Conservation (phyloP, 176 grass and related monocot species). For the Oryza meridionalis region DNA sequence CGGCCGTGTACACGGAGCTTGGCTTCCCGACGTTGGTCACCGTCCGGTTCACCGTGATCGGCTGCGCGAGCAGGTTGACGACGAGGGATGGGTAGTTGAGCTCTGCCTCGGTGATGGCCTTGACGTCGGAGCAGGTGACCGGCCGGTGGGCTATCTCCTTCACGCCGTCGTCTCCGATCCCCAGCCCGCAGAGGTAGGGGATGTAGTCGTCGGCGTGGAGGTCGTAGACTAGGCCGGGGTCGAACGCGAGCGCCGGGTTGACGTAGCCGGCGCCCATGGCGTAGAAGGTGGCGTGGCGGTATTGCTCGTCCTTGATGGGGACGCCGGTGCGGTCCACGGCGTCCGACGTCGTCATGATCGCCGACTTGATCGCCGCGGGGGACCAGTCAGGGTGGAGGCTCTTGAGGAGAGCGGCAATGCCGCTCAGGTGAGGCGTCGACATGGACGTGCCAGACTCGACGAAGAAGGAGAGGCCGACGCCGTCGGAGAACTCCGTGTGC, state of each 20-base stretch:
- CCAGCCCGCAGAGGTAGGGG: constrained; percentile 77
- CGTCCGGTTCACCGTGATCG: constrained; percentile 70
- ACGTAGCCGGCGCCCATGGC: constrained; percentile 83
- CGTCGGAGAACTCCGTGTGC: constrained; percentile 52
- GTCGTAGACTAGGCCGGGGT: constrained; percentile 82
- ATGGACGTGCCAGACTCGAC: constrained; percentile 91
- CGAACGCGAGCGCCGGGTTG: constrained; percentile 68
- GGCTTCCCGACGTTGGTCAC: constrained; percentile 84
- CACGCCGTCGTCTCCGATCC: constrained; percentile 57
- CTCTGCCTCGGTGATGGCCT: constrained; percentile 65
- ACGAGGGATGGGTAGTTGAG: constrained; percentile 86
- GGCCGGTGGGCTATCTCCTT: constrained; percentile 55
- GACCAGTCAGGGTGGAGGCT: constrained; percentile 73
- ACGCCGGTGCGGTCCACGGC: constrained; percentile 48
- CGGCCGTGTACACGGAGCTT: constrained; percentile 49
- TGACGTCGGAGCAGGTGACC: constrained; percentile 48
- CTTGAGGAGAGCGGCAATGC: constrained; percentile 76
- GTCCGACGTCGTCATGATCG: constrained; percentile 90
- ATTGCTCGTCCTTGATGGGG: constrained; percentile 78
- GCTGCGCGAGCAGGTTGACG: constrained; percentile 51
- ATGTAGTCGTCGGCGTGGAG: constrained; percentile 61
- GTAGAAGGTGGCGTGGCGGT: constrained; percentile 79
- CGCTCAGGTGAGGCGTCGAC: constrained; percentile 80
- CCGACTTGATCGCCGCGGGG: constrained; percentile 84
- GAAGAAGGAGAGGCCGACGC: constrained; percentile 52